These are phyloP conservation scores for Saccharomycopsis oosterbeekiorum DNA, from an alignment of 805 yeast genomes.

Conservation along the genomic window DNA sequence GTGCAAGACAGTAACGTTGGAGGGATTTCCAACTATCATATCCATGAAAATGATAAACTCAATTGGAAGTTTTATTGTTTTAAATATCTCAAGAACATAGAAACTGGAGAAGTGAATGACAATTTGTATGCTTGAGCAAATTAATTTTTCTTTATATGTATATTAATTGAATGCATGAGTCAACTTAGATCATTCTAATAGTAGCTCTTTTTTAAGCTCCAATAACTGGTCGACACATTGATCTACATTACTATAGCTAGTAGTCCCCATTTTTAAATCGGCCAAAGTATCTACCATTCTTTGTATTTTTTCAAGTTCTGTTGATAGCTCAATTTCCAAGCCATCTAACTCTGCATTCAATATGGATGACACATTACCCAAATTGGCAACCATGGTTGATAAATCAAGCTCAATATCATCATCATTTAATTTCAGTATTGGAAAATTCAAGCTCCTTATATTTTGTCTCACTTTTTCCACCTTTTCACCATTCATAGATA, in stretches of 20 bases:
- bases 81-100: conserved; percentile 38
- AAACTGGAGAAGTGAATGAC: background rate
- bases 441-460: background rate
- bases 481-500: background rate
- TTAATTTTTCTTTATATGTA: background rate
- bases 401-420: background rate
- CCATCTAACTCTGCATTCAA: background rate
- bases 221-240: conserved; percentile 2
- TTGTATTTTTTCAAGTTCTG: background rate
- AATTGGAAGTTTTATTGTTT: conserved; percentile 87
- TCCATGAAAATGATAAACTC: conserved; percentile 65
- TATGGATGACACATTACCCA: background rate
- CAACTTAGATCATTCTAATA: background rate
- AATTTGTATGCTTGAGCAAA: background rate
- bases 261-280: conserved; percentile 7
- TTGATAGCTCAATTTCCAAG: background rate
- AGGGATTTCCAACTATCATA: conserved; percentile 50
- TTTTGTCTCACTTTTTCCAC: background rate
- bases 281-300: background rate
- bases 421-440: background rate
- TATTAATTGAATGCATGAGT: background rate
- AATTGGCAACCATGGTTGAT: background rate
- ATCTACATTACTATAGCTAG: background rate
- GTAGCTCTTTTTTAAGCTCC: background rate
- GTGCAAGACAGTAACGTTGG: conserved; percentile 45